These are phyloP conservation scores for Ensete ventricosum DNA, from an alignment of 176 grass and related monocot species.

Conservation along the genomic window DNA sequence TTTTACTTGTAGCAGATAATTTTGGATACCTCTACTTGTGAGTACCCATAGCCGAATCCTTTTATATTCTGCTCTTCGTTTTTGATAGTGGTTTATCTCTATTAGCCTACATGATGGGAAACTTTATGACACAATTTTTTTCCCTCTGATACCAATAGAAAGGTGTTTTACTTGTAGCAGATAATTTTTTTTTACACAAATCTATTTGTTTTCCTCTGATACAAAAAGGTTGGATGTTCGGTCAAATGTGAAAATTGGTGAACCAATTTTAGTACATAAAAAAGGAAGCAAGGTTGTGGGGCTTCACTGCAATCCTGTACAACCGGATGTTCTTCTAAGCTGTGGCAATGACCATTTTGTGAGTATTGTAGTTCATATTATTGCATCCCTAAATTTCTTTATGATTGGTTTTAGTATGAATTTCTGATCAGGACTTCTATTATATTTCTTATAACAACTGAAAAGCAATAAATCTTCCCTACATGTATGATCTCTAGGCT, in stretches of 20 bases:
- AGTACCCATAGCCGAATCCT: constrained; percentile 23
- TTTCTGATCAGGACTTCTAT: background rate
- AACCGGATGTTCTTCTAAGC: constrained; percentile 87
- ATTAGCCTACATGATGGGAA: background rate
- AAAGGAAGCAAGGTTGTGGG: constrained; percentile 89
- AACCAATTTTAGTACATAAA: constrained; percentile 83
- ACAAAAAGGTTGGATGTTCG: constrained; percentile 56
- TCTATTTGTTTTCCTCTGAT: constrained; percentile 9
- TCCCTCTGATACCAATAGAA: constrained; percentile 20
- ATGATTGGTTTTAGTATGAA: background rate
- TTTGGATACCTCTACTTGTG: constrained; percentile 91
- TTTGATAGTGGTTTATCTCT: background rate
- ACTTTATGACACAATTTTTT: too few species aligned
- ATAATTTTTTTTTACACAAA: constrained; percentile 36
- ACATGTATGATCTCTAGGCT: constrained; percentile 30
- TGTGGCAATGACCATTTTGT: constrained; percentile 96
- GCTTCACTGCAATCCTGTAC: constrained; percentile 77
- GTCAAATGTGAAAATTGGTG: constrained; percentile 44
- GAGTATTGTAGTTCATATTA: constrained; percentile 25
- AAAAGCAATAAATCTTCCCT: background rate
- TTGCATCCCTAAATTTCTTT: background rate
- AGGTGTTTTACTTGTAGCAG: constrained; percentile 77
- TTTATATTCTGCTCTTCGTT: background rate
- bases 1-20: constrained; percentile 85
- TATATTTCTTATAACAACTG: constrained; percentile 1